Evolutionary conservation across 768 basidiomycete species (phyloP), one percentile per base, ranked within the genome.

Genomic region (Leccinum truebloodii): DNA sequence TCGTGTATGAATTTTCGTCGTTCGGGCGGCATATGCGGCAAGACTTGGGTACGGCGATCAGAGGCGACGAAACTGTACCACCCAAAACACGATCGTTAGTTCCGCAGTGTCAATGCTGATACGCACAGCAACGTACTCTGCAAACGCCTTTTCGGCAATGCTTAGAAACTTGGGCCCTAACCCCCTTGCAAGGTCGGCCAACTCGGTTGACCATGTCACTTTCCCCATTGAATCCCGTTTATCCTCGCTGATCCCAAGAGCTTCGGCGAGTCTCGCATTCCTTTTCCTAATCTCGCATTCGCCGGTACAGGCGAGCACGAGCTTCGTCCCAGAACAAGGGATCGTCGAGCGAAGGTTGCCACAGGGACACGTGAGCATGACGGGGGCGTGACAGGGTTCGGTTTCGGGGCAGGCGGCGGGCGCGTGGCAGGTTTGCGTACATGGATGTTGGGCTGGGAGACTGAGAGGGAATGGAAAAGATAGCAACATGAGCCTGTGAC

Each of bases 201-300:
- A 67, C 48, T 92, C 90, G 3, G 86, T 80, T 22, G 75, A 73
- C 71, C 91, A 96, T 4, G 75, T 78, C 53, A 81, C 82, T 54
- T 75, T 74, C 60, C 67, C 62, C 75, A 73, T 18, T 8, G 41
- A 12, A 4, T 78, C 81, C 18, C 79, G 76, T 7, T 71, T 75
- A 49, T 86, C 81, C 16, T 82, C 73, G 41, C 77, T 87, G 67
- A 98, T 96, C 0, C 95, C 95, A 5, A 99, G 75, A 2, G 97
- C 97, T 41, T 95, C 94, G 1, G 97, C 97, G 8, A 99, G 75
- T 37, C 86, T 78, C 0, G 88, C 92, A 66, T 97, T 98, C 12
- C 97, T 84, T 71, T 95, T 91, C 49, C 88, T 90, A 54, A 94
- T 79, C 39, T 78, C 80, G 66, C 97, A 99, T 49, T 96, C 93